Conservation (phyloP, 768 basidiomycete genomes). For the Holtermanniella nyarrowii region DNA sequence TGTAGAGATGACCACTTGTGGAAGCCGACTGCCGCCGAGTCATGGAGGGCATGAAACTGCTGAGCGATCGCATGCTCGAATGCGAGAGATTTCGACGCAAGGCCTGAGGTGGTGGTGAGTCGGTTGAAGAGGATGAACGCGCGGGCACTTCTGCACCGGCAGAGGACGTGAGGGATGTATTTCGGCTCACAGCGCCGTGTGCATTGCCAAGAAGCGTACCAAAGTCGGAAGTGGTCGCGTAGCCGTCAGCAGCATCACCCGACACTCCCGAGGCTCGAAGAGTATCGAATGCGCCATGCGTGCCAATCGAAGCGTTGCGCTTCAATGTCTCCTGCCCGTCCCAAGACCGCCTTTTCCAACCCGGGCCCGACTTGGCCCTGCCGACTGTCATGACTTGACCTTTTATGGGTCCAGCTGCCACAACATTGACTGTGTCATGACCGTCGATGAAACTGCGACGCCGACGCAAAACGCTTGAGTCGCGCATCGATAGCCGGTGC, state of each 20-base stretch:
- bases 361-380: constrained; percentile 5
- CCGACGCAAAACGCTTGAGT: constrained; percentile 25
- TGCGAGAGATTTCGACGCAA: neutral
- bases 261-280: neutral
- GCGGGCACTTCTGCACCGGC: neutral
- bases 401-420: constrained; percentile 23
- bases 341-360: constrained; percentile 1
- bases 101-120: neutral
- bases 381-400: constrained; percentile 24
- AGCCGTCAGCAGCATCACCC: constrained; percentile 14
- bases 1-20: constrained; percentile 1
- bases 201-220: constrained; percentile 16
- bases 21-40: constrained; percentile 7
- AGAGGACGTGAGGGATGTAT: neutral
- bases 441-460: constrained; percentile 32
- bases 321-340: neutral
- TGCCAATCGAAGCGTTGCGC: neutral
- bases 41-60: neutral
- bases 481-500: constrained; percentile 19
- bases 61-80: neutral
- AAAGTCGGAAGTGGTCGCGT: constrained; percentile 26
- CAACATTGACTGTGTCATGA: constrained; percentile 14
- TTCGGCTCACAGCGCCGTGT: constrained; percentile 3
- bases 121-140: neutral
- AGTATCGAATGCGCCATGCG: neutral